phyloP scores from a whole-genome alignment of 352 stramenopile genomes.

The Globisporangium viniferum region DNA sequence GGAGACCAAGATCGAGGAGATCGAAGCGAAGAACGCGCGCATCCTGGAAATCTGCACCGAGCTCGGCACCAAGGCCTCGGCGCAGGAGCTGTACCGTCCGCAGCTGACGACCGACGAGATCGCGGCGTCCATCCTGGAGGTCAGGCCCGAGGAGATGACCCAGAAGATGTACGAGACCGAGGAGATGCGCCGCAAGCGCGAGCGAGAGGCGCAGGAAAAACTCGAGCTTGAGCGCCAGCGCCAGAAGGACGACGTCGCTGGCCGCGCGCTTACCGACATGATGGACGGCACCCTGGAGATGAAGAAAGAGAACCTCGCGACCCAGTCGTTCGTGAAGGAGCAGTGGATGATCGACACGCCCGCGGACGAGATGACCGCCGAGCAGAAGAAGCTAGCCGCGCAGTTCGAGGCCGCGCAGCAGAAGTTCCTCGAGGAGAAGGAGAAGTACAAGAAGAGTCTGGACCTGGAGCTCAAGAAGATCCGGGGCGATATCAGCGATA shows the following conservation, averaged over 20 bases:
- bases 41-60: constrained; percentile 87
- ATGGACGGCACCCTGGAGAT: constrained; percentile 93
- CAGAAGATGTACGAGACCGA: constrained; percentile 83
- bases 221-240: constrained; percentile 40
- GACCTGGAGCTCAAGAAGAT: constrained; percentile 89
- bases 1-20: constrained; percentile 77
- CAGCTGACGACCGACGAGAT: constrained; percentile 58
- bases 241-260: constrained; percentile 81
- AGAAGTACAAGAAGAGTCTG: constrained; percentile 89
- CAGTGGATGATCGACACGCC: constrained; percentile 87
- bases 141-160: constrained; percentile 78
- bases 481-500: constrained; percentile 72
- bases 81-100: constrained; percentile 43
- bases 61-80: constrained; percentile 22
- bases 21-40: constrained; percentile 86
- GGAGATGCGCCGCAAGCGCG: constrained; percentile 46
- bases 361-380: constrained; percentile 71
- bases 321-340: constrained; percentile 67
- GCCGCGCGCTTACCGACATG: constrained; percentile 87
- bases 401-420: constrained; percentile 63
- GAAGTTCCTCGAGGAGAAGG: constrained; percentile 84
- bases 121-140: constrained; percentile 60
- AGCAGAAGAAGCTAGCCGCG: constrained; percentile 71
- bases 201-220: constrained; percentile 35
- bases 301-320: constrained; percentile 77